Evolutionary conservation across 495 filamentous ascomycete genomes (phyloP), one percentile per base, ranked within the genome.

Genomic region (Xylaria nigripes): DNA sequence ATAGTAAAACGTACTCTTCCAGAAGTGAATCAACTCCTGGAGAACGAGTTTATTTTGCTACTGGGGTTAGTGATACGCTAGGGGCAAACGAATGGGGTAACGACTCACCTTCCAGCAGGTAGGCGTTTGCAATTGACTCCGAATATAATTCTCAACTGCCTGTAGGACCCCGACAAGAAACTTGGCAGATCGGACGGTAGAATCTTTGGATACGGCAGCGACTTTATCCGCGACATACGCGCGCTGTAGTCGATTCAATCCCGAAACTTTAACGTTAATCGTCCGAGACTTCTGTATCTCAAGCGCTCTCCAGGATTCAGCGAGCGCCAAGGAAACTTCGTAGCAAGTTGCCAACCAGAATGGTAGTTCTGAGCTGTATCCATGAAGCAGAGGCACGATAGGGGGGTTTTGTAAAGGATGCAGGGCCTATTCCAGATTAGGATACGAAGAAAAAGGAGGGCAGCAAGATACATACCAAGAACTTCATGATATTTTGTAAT

Each of bases 161-260:
- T 56, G 49, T 1, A 76, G 44, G 3, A 70, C 56, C 0, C 61
- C 63, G 0, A 50, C 32, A 1, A 80, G 61, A 53, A 80, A 80
- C 12, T 60, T 52, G 0, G 65, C 69, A 8, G 76, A 63, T 49
- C 70, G 62, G 6, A 69, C 66, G 6, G 86, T 89, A 6, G 84
- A 78, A 55, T 90, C 86, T 41, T 83, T 82, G 50, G 79, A 77
- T 18, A 84, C 72, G 9, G 77, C 74, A 21, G 79, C 76, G 23
- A 85, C 76, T 9, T 78, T 76, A 46, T 65, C 67, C 9, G 79
- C 77, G 13, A 81, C 75, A 42, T 81, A 68, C 9, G 87, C 90
- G 46, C 86, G 71, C 67, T 90, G 84, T 16, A 91, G 68, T 3
- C 82, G 77, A 55, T 80, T 87, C 76, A 87, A 76, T 44, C 81